Evolutionary conservation across 1,284 basidiomycete species (phyloP), one percentile per base, ranked within the genome.

Genomic region (Phlebopus sp.): DNA sequence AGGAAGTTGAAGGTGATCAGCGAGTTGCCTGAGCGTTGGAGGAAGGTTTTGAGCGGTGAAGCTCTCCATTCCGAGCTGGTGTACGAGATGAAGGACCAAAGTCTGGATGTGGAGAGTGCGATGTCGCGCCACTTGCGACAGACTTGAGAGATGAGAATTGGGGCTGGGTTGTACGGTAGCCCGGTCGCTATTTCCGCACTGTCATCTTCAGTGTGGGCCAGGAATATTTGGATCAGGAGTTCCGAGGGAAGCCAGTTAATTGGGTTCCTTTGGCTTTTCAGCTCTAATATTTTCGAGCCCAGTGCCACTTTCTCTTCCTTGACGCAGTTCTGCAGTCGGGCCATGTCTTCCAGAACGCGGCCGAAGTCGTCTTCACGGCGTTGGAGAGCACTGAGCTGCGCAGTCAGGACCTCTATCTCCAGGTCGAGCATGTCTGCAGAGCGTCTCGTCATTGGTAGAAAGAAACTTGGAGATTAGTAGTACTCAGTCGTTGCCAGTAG

Each of bases 231-330:
- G 37, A 67, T 55, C 43, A 81, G 67, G 14, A 79, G 59, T 54
- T 80, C 78, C 15, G 66, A 51, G 6, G 78, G 78, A 30, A 79
- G 68, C 70, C 71, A 73, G 51, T 76, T 71, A 47, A 78, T 66
- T 13, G 76, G 77, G 19, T 70, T 62, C 37, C 62, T 69, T 54
- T 70, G 64, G 11, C 59, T 64, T 38, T 72, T 59, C 21, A 79
- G 59, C 1, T 66, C 63, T 37, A 54, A 54, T 34, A 61, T 58
- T 54, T 64, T 59, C 19, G 46, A 51, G 39, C 59, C 57, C n/a
- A 73, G 53, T 0, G 47, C 51, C 37, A 53, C 52, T 42, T 56
- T 67, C 56, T 77, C 69, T 21, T 49, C 55, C 15, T 54, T 55
- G 13, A 71, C 58, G 3, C 68, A 65, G 36, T 62, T 62, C 52